phyloP scores from a whole-genome alignment of 2,329 filamentous ascomycete species.

The Aspergillus sp. region DNA sequence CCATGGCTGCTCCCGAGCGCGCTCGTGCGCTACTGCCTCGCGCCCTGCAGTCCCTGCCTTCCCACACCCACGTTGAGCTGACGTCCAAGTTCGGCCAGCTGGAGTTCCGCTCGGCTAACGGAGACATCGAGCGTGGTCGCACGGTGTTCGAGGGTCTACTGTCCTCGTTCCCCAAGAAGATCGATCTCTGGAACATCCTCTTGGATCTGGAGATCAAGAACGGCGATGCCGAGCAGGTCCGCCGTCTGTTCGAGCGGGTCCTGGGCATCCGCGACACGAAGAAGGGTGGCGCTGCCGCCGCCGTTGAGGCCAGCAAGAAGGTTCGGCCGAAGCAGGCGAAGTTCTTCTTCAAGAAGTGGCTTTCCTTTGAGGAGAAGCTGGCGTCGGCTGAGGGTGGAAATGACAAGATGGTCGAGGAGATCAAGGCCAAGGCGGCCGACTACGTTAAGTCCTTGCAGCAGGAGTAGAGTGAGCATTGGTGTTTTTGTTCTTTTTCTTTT shows the following conservation, averaged over 20 bases:
- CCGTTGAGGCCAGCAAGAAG: conserved; percentile 53
- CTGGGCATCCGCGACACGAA: conserved; percentile 37
- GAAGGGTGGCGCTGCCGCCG: conserved; percentile 28
- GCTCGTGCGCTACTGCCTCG: conserved; percentile 77
- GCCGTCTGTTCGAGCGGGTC: conserved; percentile 81
- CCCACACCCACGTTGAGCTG: conserved; percentile 68
- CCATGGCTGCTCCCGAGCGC: conserved; percentile 67
- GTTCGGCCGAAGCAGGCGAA: conserved; percentile 81
- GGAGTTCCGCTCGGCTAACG: conserved; percentile 81
- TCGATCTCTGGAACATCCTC: conserved; percentile 91
- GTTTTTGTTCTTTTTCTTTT: background rate
- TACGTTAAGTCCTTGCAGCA: conserved; percentile 59
- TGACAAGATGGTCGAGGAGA: conserved; percentile 68
- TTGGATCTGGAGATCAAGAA: conserved; percentile 76
- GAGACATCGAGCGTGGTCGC: conserved; percentile 84
- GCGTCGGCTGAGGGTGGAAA: conserved; percentile 56
- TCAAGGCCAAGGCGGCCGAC: conserved; percentile 69
- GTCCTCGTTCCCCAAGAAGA: conserved; percentile 80
- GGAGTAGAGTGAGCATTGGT: conserved; percentile 18
- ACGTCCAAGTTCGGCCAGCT: conserved; percentile 87
- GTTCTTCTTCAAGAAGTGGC: conserved; percentile 90
- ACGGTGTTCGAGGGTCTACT: conserved; percentile 92
- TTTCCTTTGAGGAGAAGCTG: conserved; percentile 76
- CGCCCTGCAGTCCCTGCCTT: conserved; percentile 78
- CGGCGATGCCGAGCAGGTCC: conserved; percentile 63